Percentiles rank a stretch among this genome's conserved stretches.
Conservation (phyloP, 78 protist species). For the Tieghemostelium lacteum region DNA sequence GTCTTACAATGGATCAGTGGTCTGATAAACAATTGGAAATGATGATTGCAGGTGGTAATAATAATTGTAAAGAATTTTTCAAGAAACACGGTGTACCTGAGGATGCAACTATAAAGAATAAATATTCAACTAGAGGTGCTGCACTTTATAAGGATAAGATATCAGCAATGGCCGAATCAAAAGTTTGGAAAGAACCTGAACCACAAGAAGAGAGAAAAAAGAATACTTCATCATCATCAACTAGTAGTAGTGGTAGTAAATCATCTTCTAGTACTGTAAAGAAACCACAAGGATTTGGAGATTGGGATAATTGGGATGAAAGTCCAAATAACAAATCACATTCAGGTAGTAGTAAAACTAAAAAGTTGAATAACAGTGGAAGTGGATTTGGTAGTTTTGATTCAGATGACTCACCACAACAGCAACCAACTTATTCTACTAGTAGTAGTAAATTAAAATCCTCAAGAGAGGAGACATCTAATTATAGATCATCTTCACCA, state of each 20-base stretch:
- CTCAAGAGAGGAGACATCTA: not conserved
- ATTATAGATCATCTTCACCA: too few relatives aligned
- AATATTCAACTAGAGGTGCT: conserved; percentile 48
- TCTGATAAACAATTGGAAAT: conserved; percentile 66
- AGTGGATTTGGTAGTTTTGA: not conserved
- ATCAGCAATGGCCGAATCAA: conserved; percentile 36
- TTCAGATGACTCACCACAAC: not conserved
- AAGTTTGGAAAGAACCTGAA: conserved; percentile 67
- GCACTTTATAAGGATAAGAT: conserved; percentile 67
- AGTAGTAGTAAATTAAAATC: not conserved
- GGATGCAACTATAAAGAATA: conserved; percentile 31
- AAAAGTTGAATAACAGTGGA: not conserved
- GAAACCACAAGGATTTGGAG: conserved; percentile 15
- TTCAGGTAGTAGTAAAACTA: not conserved
- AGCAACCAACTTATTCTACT: not conserved
- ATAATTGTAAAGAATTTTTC: conserved; percentile 74
- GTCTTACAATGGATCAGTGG: conserved; percentile 83
- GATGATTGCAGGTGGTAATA: conserved; percentile 81
- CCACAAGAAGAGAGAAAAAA: not conserved
- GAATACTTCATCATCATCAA: not conserved
- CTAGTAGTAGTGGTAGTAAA: not conserved
- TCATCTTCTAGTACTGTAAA: not conserved
- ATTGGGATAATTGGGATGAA: conserved; percentile 26
- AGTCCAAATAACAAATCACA: not conserved
- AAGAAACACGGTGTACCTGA: conserved; percentile 82